phyloP scores from a whole-genome alignment of 208 protist genomes.

The Acanthamoeba triangularis region DNA sequence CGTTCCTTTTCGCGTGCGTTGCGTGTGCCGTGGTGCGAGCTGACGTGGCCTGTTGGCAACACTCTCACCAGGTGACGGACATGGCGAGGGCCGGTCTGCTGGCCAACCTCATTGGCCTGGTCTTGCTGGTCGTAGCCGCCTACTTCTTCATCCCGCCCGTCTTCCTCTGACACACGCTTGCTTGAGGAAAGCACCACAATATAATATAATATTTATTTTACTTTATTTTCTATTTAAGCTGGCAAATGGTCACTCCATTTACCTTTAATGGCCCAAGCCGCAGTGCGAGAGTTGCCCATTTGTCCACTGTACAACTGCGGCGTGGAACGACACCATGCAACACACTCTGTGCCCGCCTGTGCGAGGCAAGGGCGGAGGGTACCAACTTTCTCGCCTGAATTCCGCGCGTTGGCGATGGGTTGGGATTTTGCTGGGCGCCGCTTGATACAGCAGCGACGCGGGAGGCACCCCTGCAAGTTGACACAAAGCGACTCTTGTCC shows the following conservation, averaged over 20 bases:
- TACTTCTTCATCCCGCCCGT: slow-evolving; percentile 62
- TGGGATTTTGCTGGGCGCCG: background rate
- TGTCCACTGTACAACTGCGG: no score
- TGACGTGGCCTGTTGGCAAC: background rate
- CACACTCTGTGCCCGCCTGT: background rate
- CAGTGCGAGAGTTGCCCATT: no score
- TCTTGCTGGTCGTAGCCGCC: background rate
- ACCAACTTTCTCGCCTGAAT: background rate
- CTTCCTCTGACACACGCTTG: background rate
- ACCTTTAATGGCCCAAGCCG: background rate
- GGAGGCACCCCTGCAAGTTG: background rate
- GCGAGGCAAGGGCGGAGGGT: no score
- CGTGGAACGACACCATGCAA: background rate
- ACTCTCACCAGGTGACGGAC: background rate
- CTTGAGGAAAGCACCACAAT: background rate
- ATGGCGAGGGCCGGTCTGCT: slow-evolving; percentile 51
- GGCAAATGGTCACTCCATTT: background rate
- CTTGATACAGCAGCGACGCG: background rate
- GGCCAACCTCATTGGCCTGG: slow-evolving; percentile 50
- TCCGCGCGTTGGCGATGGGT: background rate
- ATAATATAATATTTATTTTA: no score
- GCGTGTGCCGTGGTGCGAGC: background rate
- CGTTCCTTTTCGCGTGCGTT: background rate
- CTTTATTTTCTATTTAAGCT: background rate
- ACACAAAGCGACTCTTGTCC: background rate